These are phyloP conservation scores for Austropuccinia psidii DNA, from an alignment of 1,284 basidiomycete species.

Conservation along the genomic window DNA sequence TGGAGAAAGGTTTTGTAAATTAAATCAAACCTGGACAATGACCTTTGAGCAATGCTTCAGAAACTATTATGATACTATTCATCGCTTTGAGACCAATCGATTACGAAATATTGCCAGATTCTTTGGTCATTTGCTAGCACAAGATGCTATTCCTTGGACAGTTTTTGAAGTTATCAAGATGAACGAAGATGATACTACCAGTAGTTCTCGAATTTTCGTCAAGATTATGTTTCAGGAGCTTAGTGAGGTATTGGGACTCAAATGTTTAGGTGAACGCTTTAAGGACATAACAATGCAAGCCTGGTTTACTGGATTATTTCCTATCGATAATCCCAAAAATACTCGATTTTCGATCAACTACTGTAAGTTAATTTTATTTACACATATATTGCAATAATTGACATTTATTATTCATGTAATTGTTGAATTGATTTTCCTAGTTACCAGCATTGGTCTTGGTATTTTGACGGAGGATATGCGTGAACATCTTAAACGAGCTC, in stretches of 20 bases:
- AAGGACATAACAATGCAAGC: constrained; percentile 58
- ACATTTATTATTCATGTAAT: not conserved
- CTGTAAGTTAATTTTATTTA: constrained; percentile 46
- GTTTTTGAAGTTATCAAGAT: constrained; percentile 77
- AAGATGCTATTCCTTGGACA: constrained; percentile 83
- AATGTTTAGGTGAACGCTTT: constrained; percentile 72
- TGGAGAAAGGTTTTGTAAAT: constrained; percentile 90
- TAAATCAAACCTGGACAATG: constrained; percentile 89
- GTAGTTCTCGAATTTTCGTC: constrained; percentile 89
- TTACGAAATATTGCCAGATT: constrained; percentile 93
- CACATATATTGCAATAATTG: constrained; percentile 45
- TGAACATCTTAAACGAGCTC: constrained; percentile 62
- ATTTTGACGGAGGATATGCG: constrained; percentile 90
- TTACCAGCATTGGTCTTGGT: constrained; percentile 82
- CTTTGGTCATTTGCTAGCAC: constrained; percentile 81
- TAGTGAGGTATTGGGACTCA: constrained; percentile 84
- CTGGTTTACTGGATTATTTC: constrained; percentile 79
- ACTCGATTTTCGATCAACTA: constrained; percentile 98
- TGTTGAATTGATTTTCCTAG: not conserved
- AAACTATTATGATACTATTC: constrained; percentile 91
- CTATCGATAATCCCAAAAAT: constrained; percentile 89
- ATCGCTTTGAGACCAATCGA: constrained; percentile 97
- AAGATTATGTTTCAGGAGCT: constrained; percentile 95
- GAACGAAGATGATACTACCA: constrained; percentile 96
- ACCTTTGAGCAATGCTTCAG: constrained; percentile 77